phyloP scores from a whole-genome alignment of 2,329 filamentous ascomycete genomes.

The Cordyceps farinosa region DNA sequence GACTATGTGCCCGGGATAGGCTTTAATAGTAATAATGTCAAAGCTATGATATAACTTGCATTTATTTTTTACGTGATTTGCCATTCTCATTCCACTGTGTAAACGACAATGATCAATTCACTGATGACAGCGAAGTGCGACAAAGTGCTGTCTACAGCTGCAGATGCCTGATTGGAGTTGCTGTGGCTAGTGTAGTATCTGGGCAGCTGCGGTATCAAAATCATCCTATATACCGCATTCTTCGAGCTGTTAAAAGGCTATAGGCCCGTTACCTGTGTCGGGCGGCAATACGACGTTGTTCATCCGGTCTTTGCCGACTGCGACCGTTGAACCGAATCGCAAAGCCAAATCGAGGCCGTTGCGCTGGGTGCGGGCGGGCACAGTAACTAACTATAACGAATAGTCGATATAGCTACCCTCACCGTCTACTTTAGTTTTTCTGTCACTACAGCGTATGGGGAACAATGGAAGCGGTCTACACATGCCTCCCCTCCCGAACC shows the following conservation, averaged over 20 bases:
- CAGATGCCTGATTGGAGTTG: too few relatives aligned
- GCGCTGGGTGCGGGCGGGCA: too few relatives aligned
- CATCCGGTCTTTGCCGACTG: not conserved
- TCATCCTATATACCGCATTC: too few relatives aligned
- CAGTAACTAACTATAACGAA: too few relatives aligned
- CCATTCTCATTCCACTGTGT: too few relatives aligned
- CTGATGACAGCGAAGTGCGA: too few relatives aligned
- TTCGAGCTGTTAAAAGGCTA: not conserved
- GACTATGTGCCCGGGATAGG: not conserved
- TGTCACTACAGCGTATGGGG: not conserved
- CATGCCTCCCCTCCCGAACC: not conserved
- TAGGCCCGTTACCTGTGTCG: not conserved
- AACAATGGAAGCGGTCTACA: not conserved
- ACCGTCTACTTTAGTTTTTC: not conserved
- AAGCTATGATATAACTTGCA: too few relatives aligned
- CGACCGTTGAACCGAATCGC: not conserved
- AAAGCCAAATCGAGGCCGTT: not conserved
- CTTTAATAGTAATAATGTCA: constrained; percentile 3
- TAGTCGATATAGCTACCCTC: not conserved
- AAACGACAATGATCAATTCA: too few relatives aligned
- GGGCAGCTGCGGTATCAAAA: too few relatives aligned
- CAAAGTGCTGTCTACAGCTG: too few relatives aligned
- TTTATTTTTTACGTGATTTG: too few relatives aligned
- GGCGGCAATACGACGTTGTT: not conserved
- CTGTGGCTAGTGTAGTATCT: too few relatives aligned